Base-by-base conservation (phyloP, 805 yeast species). In the Komagataella mondaviorum region DNA sequence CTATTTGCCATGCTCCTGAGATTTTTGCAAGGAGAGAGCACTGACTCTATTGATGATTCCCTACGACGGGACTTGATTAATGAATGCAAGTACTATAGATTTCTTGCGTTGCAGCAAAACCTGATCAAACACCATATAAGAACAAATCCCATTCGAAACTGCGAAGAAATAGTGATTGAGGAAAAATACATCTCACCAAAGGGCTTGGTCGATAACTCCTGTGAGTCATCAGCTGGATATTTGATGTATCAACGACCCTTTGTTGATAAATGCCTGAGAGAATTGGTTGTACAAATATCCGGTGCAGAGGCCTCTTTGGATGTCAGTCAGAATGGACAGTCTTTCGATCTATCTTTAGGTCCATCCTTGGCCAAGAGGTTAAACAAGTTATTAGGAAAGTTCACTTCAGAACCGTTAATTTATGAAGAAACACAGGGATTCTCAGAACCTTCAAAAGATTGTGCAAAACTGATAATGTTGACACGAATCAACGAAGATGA, bases 31-130 rank as follows among this genome's bases (percentile, higher is more conserved):
- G 90, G 90, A 0, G 75, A 78, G 44, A 60, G 67, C 3, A 57
- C 77, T 17, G 66, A 69, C 1, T 70, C 85, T 17, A 59, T 60
- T 47, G 69, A 73, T 51, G 84, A 80, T 45, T 63, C 64, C 1
- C 85, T 82, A 60, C 71, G 96, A 46, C 62, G 66, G 7, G 63
- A 76, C 14, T 68, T 89, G 53, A 63, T 83, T 6, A 71, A 71
- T 50, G 97, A 89, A 60, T 85, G 95, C 56, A 72, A 76, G 47
- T 89, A 85, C 65, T 89, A 87, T 63, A 71, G 91, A 48, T 83
- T 89, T 57, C 67, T 78, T 48, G 88, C 81, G 44, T 68, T 89
- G 44, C 95, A 85, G 61, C 95, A 88, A 66, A 66, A 73, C 54
- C 61, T 89, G 22, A 64, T 85, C n/a, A 74, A 75, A 49, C 77